phyloP scores from a whole-genome alignment of 495 filamentous ascomycete genomes.

The Aeminium ludgeri region DNA sequence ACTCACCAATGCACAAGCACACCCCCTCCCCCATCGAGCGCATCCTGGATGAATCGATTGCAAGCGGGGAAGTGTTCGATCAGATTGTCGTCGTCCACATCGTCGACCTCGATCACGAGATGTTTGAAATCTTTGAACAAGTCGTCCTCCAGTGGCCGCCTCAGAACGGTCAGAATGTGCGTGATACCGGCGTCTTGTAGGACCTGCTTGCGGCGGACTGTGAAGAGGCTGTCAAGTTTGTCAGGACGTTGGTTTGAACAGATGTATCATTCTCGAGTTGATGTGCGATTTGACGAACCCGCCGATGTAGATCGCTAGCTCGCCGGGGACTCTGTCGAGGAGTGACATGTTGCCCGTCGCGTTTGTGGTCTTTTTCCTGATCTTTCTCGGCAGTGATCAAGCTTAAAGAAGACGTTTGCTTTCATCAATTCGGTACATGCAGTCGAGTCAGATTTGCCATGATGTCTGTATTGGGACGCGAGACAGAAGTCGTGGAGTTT shows the following conservation, averaged over 20 bases:
- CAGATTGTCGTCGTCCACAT: constrained; percentile 72
- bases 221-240: constrained; percentile 47
- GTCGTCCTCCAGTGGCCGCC: constrained; percentile 37
- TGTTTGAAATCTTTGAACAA: constrained; percentile 46
- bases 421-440: constrained; percentile 1
- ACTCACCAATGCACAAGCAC: constrained; percentile 63
- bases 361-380: too few relatives aligned
- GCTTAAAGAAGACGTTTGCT: neutral
- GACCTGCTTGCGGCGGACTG: constrained; percentile 47
- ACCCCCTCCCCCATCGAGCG: constrained; percentile 45
- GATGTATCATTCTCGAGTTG: too few relatives aligned
- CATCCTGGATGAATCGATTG: constrained; percentile 68
- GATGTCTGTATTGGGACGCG: too few relatives aligned
- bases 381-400: neutral
- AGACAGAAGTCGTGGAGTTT: too few relatives aligned
- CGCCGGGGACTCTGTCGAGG: constrained; percentile 42
- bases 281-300: constrained; percentile 41
- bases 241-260: neutral
- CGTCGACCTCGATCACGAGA: constrained; percentile 67
- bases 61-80: constrained; percentile 59
- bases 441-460: neutral
- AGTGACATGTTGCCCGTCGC: constrained; percentile 19
- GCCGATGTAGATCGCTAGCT: constrained; percentile 62
- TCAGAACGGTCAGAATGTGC: constrained; percentile 73
- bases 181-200: constrained; percentile 62